Conservation (phyloP, 805 yeast species). For the Wickerhamiella sorbophila region DNA sequence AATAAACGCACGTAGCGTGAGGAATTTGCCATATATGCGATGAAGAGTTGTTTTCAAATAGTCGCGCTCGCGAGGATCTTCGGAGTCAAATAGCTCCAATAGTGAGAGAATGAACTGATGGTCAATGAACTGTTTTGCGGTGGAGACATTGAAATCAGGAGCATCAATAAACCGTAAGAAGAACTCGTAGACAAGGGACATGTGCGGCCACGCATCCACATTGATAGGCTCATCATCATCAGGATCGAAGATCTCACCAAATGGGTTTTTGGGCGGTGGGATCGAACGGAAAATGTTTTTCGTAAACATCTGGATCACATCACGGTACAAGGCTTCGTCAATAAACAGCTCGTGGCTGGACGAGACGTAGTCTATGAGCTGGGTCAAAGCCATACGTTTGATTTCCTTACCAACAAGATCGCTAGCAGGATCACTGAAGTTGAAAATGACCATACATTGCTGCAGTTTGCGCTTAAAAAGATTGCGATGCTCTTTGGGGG, state of each 20-base stretch:
- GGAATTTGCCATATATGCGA: conserved; percentile 88
- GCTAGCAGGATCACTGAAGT: conserved; percentile 82
- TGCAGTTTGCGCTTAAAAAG: conserved; percentile 78
- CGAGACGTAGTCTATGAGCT: conserved; percentile 75
- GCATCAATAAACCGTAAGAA: conserved; percentile 85
- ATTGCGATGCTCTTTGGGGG: conserved; percentile 63
- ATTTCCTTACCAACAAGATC: conserved; percentile 89
- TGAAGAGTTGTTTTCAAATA: conserved; percentile 89
- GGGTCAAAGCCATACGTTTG: conserved; percentile 75
- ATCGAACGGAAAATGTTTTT: conserved; percentile 85
- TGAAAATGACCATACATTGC: conserved; percentile 89
- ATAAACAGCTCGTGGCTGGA: conserved; percentile 60
- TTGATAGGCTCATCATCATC: conserved; percentile 97
- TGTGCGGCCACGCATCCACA: conserved; percentile 97
- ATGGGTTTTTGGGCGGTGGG: conserved; percentile 96
- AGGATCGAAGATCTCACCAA: conserved; percentile 92
- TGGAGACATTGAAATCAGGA: conserved; percentile 84
- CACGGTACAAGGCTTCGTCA: conserved; percentile 80
- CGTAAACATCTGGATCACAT: conserved; percentile 80
- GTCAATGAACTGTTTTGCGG: conserved; percentile 88
- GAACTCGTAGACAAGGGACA: conserved; percentile 92
- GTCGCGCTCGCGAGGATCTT: conserved; percentile 93
- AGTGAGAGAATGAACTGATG: conserved; percentile 71
- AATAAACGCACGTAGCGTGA: conserved; percentile 77
- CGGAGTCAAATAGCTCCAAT: conserved; percentile 85